phyloP scores from a whole-genome alignment of 768 basidiomycete species.

The Solioccasus polychromus region DNA sequence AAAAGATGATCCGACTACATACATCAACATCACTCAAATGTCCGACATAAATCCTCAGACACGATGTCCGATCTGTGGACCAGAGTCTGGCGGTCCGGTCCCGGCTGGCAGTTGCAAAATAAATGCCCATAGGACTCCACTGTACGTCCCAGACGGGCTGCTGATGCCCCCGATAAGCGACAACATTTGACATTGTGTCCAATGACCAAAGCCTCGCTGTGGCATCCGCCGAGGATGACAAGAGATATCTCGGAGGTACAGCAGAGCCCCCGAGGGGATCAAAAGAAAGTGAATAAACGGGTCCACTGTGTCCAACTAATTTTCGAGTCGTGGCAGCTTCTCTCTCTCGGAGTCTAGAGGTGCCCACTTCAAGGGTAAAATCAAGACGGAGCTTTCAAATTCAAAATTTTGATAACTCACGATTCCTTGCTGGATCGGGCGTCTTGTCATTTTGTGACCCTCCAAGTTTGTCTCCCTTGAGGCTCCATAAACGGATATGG shows the following conservation, averaged over 20 bases:
- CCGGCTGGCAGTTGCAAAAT: slow-evolving; percentile 93
- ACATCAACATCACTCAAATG: slow-evolving; percentile 98
- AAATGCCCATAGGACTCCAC: slow-evolving; percentile 98
- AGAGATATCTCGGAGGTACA: slow-evolving; percentile 77
- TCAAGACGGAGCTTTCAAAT: slow-evolving; percentile 1
- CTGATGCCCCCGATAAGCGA: slow-evolving; percentile 92
- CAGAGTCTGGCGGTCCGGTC: slow-evolving; percentile 94
- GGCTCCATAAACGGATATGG: slow-evolving; percentile 90
- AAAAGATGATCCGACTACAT: slow-evolving; percentile 33
- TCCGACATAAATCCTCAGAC: slow-evolving; percentile 89
- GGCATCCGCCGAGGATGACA: slow-evolving; percentile 91
- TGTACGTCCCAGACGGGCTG: slow-evolving; percentile 99
- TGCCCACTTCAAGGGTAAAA: slow-evolving; percentile 39
- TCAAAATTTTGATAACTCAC: slow-evolving; percentile 44
- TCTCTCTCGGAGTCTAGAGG: slow-evolving; percentile 70
- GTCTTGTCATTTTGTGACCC: slow-evolving; percentile 77
- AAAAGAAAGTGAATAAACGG: slow-evolving; percentile 92
- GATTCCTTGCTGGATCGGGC: slow-evolving; percentile 59
- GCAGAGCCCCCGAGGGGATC: slow-evolving; percentile 90
- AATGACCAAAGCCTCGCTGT: slow-evolving; percentile 92
- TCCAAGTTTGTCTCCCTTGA: slow-evolving; percentile 86
- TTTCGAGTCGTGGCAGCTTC: slow-evolving; percentile 84
- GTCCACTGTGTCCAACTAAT: slow-evolving; percentile 94
- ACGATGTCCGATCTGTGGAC: slow-evolving; percentile 88
- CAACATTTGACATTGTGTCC: slow-evolving; percentile 91